Percentiles rank a stretch among this genome's conserved stretches.
Evolutionary conservation across 306 rosid species (phyloP).

Genomic region (Trifolium fragiferum): DNA sequence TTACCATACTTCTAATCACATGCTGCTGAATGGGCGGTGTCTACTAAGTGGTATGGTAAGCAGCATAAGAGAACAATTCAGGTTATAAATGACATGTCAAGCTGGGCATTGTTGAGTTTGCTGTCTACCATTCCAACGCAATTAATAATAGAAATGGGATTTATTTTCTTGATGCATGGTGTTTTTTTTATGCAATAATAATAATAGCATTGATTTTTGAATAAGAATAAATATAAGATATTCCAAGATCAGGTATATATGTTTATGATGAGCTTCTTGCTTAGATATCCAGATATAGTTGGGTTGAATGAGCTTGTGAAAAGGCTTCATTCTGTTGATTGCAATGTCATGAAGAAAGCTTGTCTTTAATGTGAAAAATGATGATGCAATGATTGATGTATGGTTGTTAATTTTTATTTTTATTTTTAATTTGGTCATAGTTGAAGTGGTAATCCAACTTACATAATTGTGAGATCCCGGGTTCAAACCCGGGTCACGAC

Average conservation of each 20-base stretch:
- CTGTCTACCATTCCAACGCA: constrained; percentile 10
- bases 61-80: constrained; percentile 30
- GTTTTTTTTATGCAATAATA: constrained; percentile 4
- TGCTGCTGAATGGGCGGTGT: constrained; percentile 23
- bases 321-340: constrained; percentile 19
- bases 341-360: constrained; percentile 1
- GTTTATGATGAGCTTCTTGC: neutral
- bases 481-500: too few species aligned
- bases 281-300: neutral
- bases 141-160: constrained; percentile 37
- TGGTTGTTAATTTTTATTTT: too few species aligned
- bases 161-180: constrained; percentile 17
- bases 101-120: constrained; percentile 20
- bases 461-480: too few species aligned
- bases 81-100: constrained; percentile 34
- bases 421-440: too few species aligned
- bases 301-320: constrained; percentile 24
- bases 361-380: neutral
- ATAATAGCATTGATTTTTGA: constrained; percentile 15
- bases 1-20: constrained; percentile 4
- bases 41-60: too few species aligned
- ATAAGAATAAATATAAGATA: constrained; percentile 32
- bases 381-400: constrained; percentile 2
- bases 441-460: too few species aligned
- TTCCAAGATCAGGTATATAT: constrained; percentile 21